Percentiles rank a stretch among this genome's conserved stretches.
Evolutionary conservation across 1,284 basidiomycete species (phyloP).

Genomic region (Rhodofomes roseus): DNA sequence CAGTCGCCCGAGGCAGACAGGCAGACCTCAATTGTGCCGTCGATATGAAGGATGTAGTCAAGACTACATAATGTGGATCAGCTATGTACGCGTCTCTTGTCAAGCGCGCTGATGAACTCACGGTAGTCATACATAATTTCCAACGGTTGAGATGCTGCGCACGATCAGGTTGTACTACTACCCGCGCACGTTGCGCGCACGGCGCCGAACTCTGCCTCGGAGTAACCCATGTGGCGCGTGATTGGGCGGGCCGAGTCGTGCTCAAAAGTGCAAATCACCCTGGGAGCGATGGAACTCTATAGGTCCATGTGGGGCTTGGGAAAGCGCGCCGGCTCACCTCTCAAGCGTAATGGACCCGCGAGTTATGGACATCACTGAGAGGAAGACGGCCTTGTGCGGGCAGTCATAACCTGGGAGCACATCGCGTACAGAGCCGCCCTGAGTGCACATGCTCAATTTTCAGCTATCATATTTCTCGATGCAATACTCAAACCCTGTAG

Average conservation of each 20-base stretch:
- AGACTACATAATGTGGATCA: conserved; percentile 42
- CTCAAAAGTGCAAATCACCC: conserved; percentile 65
- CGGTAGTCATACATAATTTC: conserved; percentile 63
- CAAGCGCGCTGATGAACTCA: no score
- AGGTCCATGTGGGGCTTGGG: background rate
- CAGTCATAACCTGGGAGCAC: conserved; percentile 66
- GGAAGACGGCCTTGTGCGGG: conserved; percentile 54
- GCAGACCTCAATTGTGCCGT: conserved; percentile 63
- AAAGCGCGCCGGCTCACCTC: no score
- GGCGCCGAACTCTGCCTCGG: conserved; percentile 50
- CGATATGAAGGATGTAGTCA: conserved; percentile 64
- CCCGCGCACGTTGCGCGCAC: no score
- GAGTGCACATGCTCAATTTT: background rate
- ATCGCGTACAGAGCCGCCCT: conserved; percentile 44
- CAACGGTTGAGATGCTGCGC: conserved; percentile 54
- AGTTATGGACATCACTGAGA: conserved; percentile 55
- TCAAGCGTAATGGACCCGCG: conserved; percentile 39
- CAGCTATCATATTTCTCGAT: background rate
- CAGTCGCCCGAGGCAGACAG: conserved; percentile 65
- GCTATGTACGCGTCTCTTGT: background rate
- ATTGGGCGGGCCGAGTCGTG: conserved; percentile 55
- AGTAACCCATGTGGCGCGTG: conserved; percentile 53
- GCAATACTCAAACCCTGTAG: background rate
- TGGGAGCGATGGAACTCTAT: no score
- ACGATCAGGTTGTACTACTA: conserved; percentile 56